Evolutionary conservation across 441 rosid species (phyloP).

Genomic region (Biscutella laevigata): DNA sequence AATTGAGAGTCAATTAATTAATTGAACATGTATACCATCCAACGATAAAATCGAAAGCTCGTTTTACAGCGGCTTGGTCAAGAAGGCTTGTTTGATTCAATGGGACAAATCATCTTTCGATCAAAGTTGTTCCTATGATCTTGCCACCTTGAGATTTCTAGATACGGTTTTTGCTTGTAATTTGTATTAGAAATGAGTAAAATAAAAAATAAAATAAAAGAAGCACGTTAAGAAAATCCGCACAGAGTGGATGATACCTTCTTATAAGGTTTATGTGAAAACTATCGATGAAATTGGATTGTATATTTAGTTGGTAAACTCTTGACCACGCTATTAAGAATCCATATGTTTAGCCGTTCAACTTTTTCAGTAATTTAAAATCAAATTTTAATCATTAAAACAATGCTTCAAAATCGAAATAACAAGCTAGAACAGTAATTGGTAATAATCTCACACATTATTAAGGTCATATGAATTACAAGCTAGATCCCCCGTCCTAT

Average conservation of each 20-base stretch:
- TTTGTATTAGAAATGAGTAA: too few relatives aligned
- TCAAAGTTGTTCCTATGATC: slow-evolving; percentile 10
- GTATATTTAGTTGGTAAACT: slow-evolving; percentile 12
- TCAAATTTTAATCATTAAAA: too few relatives aligned
- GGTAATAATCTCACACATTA: background rate
- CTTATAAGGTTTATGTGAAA: too few relatives aligned
- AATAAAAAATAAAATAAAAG: too few relatives aligned
- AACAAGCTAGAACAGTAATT: too few relatives aligned
- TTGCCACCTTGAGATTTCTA: slow-evolving; percentile 8
- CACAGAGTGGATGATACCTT: too few relatives aligned
- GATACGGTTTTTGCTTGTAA: slow-evolving; percentile 5
- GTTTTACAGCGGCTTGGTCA: slow-evolving; percentile 4
- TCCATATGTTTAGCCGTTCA: slow-evolving; percentile 19
- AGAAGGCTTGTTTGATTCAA: background rate
- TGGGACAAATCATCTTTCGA: slow-evolving; percentile 11
- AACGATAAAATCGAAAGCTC: slow-evolving; percentile 1
- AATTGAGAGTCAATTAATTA: background rate
- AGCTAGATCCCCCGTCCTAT: slow-evolving; percentile 3
- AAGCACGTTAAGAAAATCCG: too few relatives aligned
- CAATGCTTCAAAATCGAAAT: too few relatives aligned
- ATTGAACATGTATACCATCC: slow-evolving; percentile 12
- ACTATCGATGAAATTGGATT: background rate
- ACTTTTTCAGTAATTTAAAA: background rate
- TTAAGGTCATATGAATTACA: slow-evolving; percentile 15
- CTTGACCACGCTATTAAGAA: slow-evolving; percentile 25